Evolutionary conservation across 306 rosid genomes (phyloP).

Genomic region (Pterocarpus santalinus): DNA sequence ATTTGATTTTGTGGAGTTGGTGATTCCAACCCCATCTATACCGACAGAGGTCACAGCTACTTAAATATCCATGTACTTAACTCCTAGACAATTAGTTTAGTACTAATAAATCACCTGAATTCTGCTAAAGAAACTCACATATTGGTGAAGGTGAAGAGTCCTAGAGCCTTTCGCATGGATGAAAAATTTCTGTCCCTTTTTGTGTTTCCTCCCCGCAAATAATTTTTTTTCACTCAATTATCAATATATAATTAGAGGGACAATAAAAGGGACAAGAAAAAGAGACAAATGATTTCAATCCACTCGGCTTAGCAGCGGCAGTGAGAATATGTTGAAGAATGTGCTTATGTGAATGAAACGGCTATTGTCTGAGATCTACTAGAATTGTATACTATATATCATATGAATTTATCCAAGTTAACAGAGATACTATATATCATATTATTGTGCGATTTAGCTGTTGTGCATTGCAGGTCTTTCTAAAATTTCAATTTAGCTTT

Average conservation of each 20-base stretch:
- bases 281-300: background rate
- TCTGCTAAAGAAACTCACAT: background rate
- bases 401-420: no score
- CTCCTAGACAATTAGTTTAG: constrained; percentile 1
- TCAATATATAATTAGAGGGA: background rate
- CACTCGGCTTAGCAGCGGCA: background rate
- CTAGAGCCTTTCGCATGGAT: background rate
- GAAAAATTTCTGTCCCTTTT: no score
- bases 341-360: background rate
- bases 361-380: no score
- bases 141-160: background rate
- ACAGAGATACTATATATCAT: background rate
- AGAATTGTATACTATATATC: no score
- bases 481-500: background rate
- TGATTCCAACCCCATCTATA: background rate
- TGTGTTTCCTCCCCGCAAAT: no score
- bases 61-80: constrained; percentile 15
- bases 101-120: constrained; percentile 5
- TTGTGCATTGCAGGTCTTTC: background rate
- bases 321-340: constrained; percentile 14
- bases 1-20: constrained; percentile 38
- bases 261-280: background rate
- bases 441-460: background rate
- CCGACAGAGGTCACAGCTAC: background rate
- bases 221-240: background rate